Base-by-base conservation (phyloP, 2,329 filamentous ascomycete genomes). In the Colletotrichum tanaceti region DNA sequence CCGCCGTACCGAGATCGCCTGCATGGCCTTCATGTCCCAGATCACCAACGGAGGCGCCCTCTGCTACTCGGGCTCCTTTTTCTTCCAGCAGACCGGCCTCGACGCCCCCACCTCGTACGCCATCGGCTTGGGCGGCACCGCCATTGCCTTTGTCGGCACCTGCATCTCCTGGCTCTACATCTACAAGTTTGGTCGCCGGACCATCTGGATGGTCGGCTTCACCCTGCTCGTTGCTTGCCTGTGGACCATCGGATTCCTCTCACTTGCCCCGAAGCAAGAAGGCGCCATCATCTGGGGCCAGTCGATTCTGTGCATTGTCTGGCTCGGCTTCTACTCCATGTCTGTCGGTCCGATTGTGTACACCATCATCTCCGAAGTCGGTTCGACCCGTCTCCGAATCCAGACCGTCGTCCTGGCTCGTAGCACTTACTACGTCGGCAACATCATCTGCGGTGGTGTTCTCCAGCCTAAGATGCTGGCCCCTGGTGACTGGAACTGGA, bases 71-170 rank as follows among this genome's bases (percentile, higher is more conserved):
- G 79, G 79, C 13, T 80, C 80, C 32, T 84, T 82, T 76, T 85
- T 85, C 75, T 84, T 83, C 75, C 77, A 81, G 52, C 81, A 83
- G 71, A 78, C 81, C 1, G 83, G 84, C 55, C 78, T 84, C 57
- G 66, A 75, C 39, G 67, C 76, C 38, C 71, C 74, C 5, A 74
- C 77, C 3, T 77, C 81, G 0, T 84, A 82, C 70, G 78, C 76
- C 47, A 79, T 85, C 67, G 75, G 77, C 22, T 75, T 85, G 6
- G 80, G 78, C 4, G 81, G 81, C 39, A 82, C 79, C 13, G 78
- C 77, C 4, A 77, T 84, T 50, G 82, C 81, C 14, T 83, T 84
- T 46, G 35, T 80, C 41, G 80, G 84, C 2, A 79, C 79, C 52
- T 73, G 82, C 32, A 69, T 83, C 55, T 84, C 82, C 2, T 84